Conservation (phyloP, 768 basidiomycete species). For the Tricholoma bakamatsutake region DNA sequence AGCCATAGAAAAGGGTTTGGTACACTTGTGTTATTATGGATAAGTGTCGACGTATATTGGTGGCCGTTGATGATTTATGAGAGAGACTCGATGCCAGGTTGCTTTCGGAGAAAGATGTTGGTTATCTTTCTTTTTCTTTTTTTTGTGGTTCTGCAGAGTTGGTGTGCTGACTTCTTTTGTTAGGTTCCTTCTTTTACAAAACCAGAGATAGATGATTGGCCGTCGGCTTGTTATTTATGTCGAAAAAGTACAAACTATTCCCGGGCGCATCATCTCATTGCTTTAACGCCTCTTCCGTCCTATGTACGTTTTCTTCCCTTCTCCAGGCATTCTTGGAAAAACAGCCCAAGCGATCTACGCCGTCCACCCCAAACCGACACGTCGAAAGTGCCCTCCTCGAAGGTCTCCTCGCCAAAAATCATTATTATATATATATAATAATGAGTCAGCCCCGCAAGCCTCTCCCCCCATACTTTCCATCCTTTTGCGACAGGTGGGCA, state of each 20-base stretch:
- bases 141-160: neutral
- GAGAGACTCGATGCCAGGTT: slow-evolving; percentile 70
- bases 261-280: slow-evolving; percentile 60
- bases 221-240: too few relatives aligned
- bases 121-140: slow-evolving; percentile 9
- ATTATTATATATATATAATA: slow-evolving; percentile 70
- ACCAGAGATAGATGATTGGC: slow-evolving; percentile 56
- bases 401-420: slow-evolving; percentile 68
- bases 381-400: slow-evolving; percentile 54
- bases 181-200: too few relatives aligned
- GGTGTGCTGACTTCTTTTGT: slow-evolving; percentile 1
- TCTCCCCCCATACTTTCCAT: neutral
- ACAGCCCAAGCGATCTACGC: slow-evolving; percentile 71
- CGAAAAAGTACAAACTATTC: slow-evolving; percentile 26
- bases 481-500: slow-evolving; percentile 44
- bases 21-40: slow-evolving; percentile 76
- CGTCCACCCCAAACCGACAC: slow-evolving; percentile 51
- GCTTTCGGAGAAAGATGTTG: slow-evolving; percentile 55
- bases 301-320: slow-evolving; percentile 50
- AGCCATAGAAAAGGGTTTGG: slow-evolving; percentile 63
- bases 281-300: slow-evolving; percentile 63
- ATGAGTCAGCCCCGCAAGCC: slow-evolving; percentile 11
- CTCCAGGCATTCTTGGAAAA: slow-evolving; percentile 55
- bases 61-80: slow-evolving; percentile 73
- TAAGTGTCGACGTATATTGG: slow-evolving; percentile 73